phyloP scores from a whole-genome alignment of 345 rosid genomes.

The Lenwebbia sp. region DNA sequence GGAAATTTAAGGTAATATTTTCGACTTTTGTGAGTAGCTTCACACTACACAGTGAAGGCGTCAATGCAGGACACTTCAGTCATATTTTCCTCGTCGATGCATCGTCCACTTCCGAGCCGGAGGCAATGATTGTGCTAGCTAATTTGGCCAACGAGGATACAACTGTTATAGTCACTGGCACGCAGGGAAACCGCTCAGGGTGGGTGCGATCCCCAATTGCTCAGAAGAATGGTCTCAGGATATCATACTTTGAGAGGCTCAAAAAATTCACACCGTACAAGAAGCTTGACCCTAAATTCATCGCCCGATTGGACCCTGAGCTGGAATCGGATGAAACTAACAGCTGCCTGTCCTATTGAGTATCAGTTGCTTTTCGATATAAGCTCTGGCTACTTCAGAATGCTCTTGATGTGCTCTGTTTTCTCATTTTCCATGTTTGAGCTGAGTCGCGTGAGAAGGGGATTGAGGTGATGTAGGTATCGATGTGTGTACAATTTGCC shows the following conservation, averaged over 20 bases:
- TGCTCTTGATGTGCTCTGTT: neutral
- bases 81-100: neutral
- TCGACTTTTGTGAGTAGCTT: neutral
- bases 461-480: neutral
- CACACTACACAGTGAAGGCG: neutral
- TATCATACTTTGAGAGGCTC: constrained; percentile 25
- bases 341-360: neutral
- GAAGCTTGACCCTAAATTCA: neutral
- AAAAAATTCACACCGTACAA: neutral
- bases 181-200: neutral
- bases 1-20: neutral
- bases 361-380: neutral
- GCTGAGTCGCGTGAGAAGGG: neutral
- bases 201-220: constrained; percentile 22
- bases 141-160: neutral
- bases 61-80: neutral
- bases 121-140: neutral
- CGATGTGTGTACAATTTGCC: neutral
- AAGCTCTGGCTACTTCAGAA: neutral
- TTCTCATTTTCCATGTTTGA: neutral
- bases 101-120: neutral
- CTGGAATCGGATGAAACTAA: neutral
- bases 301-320: neutral
- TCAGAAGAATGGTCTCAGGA: constrained; percentile 7
- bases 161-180: neutral